Evolutionary conservation across 2,329 filamentous ascomycete genomes (phyloP).

Genomic region (Fusarium subtropicale): DNA sequence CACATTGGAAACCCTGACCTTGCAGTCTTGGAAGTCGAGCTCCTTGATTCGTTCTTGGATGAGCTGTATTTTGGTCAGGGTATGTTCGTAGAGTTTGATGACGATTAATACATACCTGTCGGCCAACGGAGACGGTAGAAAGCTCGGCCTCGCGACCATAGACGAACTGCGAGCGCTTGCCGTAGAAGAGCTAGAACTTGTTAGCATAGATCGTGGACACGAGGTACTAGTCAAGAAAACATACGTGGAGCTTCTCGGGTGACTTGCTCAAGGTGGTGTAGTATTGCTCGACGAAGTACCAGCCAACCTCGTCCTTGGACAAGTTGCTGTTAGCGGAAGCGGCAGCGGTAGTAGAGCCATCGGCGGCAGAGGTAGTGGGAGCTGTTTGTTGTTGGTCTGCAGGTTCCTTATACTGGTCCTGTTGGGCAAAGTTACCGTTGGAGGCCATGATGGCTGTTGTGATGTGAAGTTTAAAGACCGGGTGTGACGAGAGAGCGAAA

Average conservation of each 20-base stretch:
- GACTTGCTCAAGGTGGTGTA: conserved; percentile 97
- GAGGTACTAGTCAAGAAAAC: conserved; percentile 45
- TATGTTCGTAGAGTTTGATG: neutral
- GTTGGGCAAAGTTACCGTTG: conserved; percentile 65
- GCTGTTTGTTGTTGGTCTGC: conserved; percentile 54
- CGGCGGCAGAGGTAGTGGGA: conserved; percentile 51
- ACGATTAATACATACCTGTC: conserved; percentile 68
- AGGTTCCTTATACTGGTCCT: conserved; percentile 56
- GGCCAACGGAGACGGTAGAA: conserved; percentile 85
- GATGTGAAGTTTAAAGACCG: conserved; percentile 29
- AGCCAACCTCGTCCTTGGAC: conserved; percentile 94
- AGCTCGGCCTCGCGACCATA: conserved; percentile 92
- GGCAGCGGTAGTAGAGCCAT: conserved; percentile 47
- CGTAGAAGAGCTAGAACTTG: conserved; percentile 81
- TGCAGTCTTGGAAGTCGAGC: conserved; percentile 96
- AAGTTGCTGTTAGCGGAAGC: conserved; percentile 60
- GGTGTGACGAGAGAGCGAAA: conserved; percentile 35
- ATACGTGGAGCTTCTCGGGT: conserved; percentile 89
- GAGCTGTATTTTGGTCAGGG: conserved; percentile 63
- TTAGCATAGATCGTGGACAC: conserved; percentile 18
- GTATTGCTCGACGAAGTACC: conserved; percentile 99
- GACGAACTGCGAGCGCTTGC: conserved; percentile 94
- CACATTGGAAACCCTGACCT: conserved; percentile 97
- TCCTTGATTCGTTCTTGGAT: conserved; percentile 96
- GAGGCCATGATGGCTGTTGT: conserved; percentile 61